phyloP scores from a whole-genome alignment of 2,329 filamentous ascomycete species.

The Venturia oleaginea region DNA sequence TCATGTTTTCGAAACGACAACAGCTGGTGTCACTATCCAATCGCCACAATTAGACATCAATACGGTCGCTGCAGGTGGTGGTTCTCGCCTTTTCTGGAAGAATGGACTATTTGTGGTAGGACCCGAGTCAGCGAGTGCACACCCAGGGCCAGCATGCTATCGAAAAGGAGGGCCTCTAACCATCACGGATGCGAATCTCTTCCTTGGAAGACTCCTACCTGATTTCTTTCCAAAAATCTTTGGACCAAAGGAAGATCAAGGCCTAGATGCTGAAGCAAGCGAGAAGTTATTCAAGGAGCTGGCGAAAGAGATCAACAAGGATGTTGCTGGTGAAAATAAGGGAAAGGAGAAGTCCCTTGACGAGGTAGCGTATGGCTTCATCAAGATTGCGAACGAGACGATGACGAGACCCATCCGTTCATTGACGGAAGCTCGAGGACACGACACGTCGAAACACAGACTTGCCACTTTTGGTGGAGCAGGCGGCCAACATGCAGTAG shows the following conservation, averaged over 20 bases:
- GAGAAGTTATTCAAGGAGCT: constrained; percentile 66
- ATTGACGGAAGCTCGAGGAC: constrained; percentile 84
- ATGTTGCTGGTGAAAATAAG: constrained; percentile 52
- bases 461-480: constrained; percentile 88
- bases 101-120: constrained; percentile 88
- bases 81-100: constrained; percentile 74
- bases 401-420: constrained; percentile 88
- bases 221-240: constrained; percentile 96
- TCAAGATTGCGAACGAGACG: constrained; percentile 82
- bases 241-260: constrained; percentile 76
- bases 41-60: constrained; percentile 91
- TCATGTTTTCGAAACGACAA: constrained; percentile 90
- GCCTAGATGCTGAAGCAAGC: constrained; percentile 67
- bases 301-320: constrained; percentile 66
- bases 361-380: constrained; percentile 80
- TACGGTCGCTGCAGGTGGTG: constrained; percentile 85
- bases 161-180: constrained; percentile 81
- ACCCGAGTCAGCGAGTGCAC: constrained; percentile 78
- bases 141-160: constrained; percentile 86
- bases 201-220: constrained; percentile 72
- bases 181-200: constrained; percentile 88
- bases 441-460: constrained; percentile 83
- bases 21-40: constrained; percentile 88
- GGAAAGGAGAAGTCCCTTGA: constrained; percentile 62
- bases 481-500: constrained; percentile 86